A percentile compares a stretch with the other conserved stretches of the same genome.
These are phyloP conservation scores for Globisporangium rhizosaccharum DNA, from an alignment of 352 stramenopile species.

Conservation along the genomic window DNA sequence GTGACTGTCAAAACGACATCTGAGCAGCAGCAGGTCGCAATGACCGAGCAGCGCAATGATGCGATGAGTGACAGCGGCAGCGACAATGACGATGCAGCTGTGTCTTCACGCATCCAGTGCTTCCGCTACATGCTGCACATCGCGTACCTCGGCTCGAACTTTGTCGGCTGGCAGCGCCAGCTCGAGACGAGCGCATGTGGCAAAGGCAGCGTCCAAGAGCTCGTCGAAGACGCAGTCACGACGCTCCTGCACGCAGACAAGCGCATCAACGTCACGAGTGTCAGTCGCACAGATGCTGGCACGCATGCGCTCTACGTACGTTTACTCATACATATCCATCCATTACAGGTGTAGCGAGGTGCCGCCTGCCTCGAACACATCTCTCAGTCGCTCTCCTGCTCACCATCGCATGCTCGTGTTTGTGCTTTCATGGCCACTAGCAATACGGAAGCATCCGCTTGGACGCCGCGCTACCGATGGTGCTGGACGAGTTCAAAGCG, in stretches of 20 bases:
- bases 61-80: neutral
- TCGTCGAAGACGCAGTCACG: conserved; percentile 68
- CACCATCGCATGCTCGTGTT: neutral
- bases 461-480: conserved; percentile 27
- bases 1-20: neutral
- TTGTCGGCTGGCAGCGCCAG: conserved; percentile 81
- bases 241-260: conserved; percentile 29
- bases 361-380: neutral
- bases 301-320: conserved; percentile 83
- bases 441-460: conserved; percentile 84
- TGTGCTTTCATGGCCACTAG: conserved; percentile 19
- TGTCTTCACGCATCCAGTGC: conserved; percentile 2
- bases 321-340: neutral
- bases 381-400: conserved; percentile 4
- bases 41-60: neutral
- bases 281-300: conserved; percentile 78
- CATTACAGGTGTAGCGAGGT: neutral
- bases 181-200: conserved; percentile 37
- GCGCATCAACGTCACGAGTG: conserved; percentile 77
- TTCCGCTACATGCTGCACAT: conserved; percentile 71
- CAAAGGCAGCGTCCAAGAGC: conserved; percentile 72
- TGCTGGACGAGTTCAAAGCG: conserved; percentile 36
- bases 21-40: neutral
- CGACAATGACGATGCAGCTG: neutral
- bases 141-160: conserved; percentile 68